These are phyloP conservation scores for Laburnicola sp. DNA, from an alignment of 2,329 filamentous ascomycete species.

Conservation along the genomic window DNA sequence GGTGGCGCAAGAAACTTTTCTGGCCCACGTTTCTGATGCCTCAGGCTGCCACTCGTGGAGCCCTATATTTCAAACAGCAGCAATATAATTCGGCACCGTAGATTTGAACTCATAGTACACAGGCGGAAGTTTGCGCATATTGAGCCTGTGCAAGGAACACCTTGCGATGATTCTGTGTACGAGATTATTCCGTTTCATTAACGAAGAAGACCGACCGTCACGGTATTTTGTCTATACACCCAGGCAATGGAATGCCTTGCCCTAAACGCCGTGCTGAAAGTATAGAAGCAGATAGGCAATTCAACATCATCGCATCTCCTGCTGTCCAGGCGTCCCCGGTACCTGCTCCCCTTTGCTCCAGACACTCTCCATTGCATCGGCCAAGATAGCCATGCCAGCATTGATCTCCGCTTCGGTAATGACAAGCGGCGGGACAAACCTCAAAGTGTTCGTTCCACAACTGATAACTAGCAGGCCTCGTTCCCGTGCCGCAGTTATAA, in stretches of 20 bases:
- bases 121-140: no score
- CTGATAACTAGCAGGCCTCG: constrained; percentile 88
- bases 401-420: constrained; percentile 81
- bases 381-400: constrained; percentile 74
- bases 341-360: constrained; percentile 47
- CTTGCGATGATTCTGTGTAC: no score
- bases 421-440: constrained; percentile 86
- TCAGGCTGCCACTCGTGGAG: no score
- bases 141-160: no score
- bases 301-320: constrained; percentile 35
- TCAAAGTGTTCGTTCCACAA: constrained; percentile 85
- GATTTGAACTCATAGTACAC: no score
- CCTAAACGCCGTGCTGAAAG: constrained; percentile 26
- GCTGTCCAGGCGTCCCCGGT: constrained; percentile 37
- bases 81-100: no score
- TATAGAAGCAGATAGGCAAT: background rate
- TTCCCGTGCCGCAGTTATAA: constrained; percentile 85
- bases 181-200: no score
- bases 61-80: no score
- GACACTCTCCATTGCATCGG: constrained; percentile 64
- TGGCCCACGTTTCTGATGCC: no score
- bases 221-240: no score
- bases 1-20: background rate
- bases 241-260: background rate
- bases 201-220: no score